A percentile compares a stretch with the other conserved stretches of the same genome.
phyloP scores from a whole-genome alignment of 176 grass and related monocot genomes.

The Avena eriantha region DNA sequence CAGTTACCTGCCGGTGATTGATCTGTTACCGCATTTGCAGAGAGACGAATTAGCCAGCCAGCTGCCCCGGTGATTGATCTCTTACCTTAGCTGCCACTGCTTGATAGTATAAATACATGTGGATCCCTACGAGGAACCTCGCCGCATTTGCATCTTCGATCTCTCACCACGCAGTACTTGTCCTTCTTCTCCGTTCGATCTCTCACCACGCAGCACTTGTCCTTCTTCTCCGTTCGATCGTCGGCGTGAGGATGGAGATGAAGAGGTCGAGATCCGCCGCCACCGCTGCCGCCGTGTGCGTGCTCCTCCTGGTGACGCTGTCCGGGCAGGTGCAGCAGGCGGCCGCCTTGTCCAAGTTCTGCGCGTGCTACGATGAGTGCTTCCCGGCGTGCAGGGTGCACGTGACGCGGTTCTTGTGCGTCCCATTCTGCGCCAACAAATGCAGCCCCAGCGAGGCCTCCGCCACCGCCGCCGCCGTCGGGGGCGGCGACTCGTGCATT shows the following conservation, averaged over 20 bases:
- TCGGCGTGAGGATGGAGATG: not conserved
- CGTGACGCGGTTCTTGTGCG: not conserved
- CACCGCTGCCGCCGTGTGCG: not conserved
- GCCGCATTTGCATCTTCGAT: not conserved
- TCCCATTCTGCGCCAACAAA: not conserved
- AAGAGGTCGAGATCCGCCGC: not conserved
- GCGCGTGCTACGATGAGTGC: not conserved
- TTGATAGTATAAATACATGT: not conserved
- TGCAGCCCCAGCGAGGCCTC: not conserved
- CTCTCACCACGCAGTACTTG: too few species aligned
- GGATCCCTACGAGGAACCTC: not conserved
- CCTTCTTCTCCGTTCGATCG: too few species aligned
- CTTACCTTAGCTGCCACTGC: not conserved
- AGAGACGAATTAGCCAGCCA: not conserved
- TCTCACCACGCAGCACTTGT: not conserved
- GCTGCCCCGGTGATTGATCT: not conserved
- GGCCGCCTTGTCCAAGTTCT: slow-evolving; percentile 20
- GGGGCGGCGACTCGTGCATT: not conserved
- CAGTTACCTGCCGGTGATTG: not conserved
- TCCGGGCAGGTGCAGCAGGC: not conserved
- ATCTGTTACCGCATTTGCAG: not conserved
- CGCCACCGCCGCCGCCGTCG: not conserved
- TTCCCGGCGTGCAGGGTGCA: not conserved
- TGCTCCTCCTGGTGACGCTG: slow-evolving; percentile 3
- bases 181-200: not conserved